These are phyloP conservation scores for Calonectria ilicicola DNA, from an alignment of 2,329 filamentous ascomycete species.

Conservation along the genomic window DNA sequence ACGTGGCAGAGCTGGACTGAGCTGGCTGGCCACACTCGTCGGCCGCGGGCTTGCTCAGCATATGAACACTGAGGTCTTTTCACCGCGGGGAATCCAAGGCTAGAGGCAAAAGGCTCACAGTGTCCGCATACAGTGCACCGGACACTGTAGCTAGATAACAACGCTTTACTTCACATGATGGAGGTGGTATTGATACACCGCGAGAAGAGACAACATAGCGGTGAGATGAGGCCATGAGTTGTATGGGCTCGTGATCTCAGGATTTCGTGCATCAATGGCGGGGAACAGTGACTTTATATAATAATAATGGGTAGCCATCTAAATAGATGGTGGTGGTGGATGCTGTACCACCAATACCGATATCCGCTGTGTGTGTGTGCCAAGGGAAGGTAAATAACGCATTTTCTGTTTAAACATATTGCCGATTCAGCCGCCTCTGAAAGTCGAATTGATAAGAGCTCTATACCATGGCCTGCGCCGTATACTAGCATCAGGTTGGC, in stretches of 20 bases:
- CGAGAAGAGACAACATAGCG: not conserved
- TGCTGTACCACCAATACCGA: not conserved
- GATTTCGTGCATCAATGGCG: not conserved
- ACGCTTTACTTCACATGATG: not conserved
- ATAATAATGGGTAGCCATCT: not conserved
- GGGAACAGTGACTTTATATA: not conserved
- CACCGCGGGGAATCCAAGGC: constrained; percentile 19
- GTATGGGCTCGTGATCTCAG: not conserved
- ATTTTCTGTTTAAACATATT: not conserved
- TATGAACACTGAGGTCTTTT: not conserved
- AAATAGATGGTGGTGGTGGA: not conserved
- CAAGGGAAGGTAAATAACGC: not conserved
- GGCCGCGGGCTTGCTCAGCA: constrained; percentile 14
- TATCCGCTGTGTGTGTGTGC: not conserved
- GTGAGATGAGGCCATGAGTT: not conserved
- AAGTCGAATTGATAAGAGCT: not conserved
- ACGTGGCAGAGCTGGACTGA: not conserved
- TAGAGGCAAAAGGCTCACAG: not conserved
- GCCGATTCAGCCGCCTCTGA: not conserved
- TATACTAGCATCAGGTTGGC: not conserved
- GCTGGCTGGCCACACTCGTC: not conserved
- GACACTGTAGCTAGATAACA: constrained; percentile 21
- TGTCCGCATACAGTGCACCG: constrained; percentile 20
- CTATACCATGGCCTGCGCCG: not conserved
- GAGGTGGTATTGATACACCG: not conserved